Percentiles rank a stretch among this genome's conserved stretches.
phyloP scores from a whole-genome alignment of 2,329 filamentous ascomycete genomes.

The Acephala macrosclerotiorum region DNA sequence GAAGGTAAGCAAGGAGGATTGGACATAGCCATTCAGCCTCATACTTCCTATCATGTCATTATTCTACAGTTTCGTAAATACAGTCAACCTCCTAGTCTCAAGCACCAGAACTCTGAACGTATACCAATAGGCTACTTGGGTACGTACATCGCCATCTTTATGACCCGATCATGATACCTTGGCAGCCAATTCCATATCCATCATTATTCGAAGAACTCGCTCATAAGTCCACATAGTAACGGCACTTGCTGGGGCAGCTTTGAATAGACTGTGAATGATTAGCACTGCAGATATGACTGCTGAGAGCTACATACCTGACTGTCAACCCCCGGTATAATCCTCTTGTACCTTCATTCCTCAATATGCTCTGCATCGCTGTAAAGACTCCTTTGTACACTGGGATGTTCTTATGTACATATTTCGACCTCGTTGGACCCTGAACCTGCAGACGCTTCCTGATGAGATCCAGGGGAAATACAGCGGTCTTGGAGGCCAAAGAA shows the following conservation, averaged over 20 bases:
- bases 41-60: background rate
- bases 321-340: conserved; percentile 89
- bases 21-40: conserved; percentile 1
- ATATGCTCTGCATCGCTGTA: conserved; percentile 71
- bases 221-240: conserved; percentile 84
- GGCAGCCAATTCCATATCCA: conserved; percentile 33
- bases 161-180: background rate
- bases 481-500: conserved; percentile 84
- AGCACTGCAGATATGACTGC: conserved; percentile 3
- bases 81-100: background rate
- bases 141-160: background rate
- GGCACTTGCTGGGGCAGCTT: conserved; percentile 84
- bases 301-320: conserved; percentile 59
- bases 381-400: conserved; percentile 78
- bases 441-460: conserved; percentile 94
- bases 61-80: background rate
- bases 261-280: conserved; percentile 67
- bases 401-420: conserved; percentile 87
- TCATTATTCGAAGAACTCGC: conserved; percentile 54
- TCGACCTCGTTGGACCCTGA: conserved; percentile 82
- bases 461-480: conserved; percentile 90
- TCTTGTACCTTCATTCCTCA: conserved; percentile 75
- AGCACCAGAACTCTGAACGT: background rate
- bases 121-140: too few relatives aligned
- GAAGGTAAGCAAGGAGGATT: background rate